These are phyloP conservation scores for Aspergillus funiculosus DNA, from an alignment of 495 filamentous ascomycete genomes.

Conservation along the genomic window DNA sequence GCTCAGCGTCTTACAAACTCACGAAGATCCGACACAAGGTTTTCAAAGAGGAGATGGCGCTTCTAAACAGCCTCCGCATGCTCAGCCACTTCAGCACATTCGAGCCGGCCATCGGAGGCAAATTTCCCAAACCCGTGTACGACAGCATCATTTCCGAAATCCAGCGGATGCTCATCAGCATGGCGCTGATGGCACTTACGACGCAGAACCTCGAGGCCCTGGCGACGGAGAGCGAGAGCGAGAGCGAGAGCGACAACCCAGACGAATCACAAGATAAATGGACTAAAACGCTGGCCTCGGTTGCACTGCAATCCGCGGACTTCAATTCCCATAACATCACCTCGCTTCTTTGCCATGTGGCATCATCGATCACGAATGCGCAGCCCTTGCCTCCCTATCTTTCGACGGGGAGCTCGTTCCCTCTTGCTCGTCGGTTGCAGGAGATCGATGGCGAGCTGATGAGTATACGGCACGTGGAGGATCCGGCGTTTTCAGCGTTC, in stretches of 20 bases:
- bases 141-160: slow-evolving; percentile 31
- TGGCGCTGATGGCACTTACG: slow-evolving; percentile 58
- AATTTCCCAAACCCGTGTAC: slow-evolving; percentile 31
- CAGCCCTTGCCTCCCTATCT: slow-evolving; percentile 52
- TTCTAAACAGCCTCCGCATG: slow-evolving; percentile 28
- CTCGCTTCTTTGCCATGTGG: slow-evolving; percentile 60
- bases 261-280: slow-evolving; percentile 17
- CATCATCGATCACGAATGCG: slow-evolving; percentile 52
- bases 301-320: slow-evolving; percentile 35
- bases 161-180: slow-evolving; percentile 53
- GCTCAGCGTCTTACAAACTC: slow-evolving; percentile 20
- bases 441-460: slow-evolving; percentile 50
- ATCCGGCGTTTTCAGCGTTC: slow-evolving; percentile 69
- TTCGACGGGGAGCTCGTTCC: slow-evolving; percentile 49
- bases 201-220: slow-evolving; percentile 25
- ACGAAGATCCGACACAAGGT: slow-evolving; percentile 23
- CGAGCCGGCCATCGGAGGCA: slow-evolving; percentile 34
- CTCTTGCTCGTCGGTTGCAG: slow-evolving; percentile 48
- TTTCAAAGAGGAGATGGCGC: slow-evolving; percentile 33
- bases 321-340: slow-evolving; percentile 57
- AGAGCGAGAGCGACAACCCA: slow-evolving; percentile 6
- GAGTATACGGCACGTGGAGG: slow-evolving; percentile 56
- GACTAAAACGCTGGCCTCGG: slow-evolving; percentile 25
- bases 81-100: slow-evolving; percentile 33
- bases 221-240: no score